Conservation (phyloP, 371 early-diverging fungal species). For the Capniomyces stellatus region DNA sequence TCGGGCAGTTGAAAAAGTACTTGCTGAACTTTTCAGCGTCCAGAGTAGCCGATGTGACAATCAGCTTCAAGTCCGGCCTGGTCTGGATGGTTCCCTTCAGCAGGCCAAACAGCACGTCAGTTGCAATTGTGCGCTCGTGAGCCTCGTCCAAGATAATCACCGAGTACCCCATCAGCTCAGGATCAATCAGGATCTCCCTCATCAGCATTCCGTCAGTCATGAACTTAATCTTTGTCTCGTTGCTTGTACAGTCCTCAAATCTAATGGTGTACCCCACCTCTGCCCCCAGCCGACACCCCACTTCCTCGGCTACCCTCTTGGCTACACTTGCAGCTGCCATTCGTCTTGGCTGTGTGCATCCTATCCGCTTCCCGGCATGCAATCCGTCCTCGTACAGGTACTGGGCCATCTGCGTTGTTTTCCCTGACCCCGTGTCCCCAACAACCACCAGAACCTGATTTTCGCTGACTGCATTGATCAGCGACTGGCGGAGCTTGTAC, state of each 20-base stretch:
- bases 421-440: slow-evolving; percentile 98
- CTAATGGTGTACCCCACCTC: slow-evolving; percentile 98
- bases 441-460: slow-evolving; percentile 86
- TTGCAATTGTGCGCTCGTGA: slow-evolving; percentile 95
- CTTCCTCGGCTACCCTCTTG: slow-evolving; percentile 96
- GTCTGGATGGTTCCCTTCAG: slow-evolving; percentile 67
- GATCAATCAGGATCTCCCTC: slow-evolving; percentile 86
- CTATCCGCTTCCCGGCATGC: slow-evolving; percentile 67
- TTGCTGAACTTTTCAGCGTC: slow-evolving; percentile 91
- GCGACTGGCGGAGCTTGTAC: slow-evolving; percentile 51
- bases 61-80: slow-evolving; percentile 78
- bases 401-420: slow-evolving; percentile 99
- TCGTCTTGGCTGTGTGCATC: slow-evolving; percentile 99
- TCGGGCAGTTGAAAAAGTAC: slow-evolving; percentile 80
- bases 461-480: slow-evolving; percentile 66
- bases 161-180: slow-evolving; percentile 66
- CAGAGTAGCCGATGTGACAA: slow-evolving; percentile 93
- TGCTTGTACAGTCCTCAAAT: slow-evolving; percentile 92
- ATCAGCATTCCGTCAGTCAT: slow-evolving; percentile 99
- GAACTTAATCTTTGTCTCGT: slow-evolving; percentile 90
- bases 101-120: slow-evolving; percentile 96
- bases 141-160: slow-evolving; percentile 98
- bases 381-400: slow-evolving; percentile 92
- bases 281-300: slow-evolving; percentile 83
- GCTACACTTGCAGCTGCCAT: slow-evolving; percentile 99